phyloP scores from a whole-genome alignment of 106 monocot genomes.

The Ottelia alismoides region DNA sequence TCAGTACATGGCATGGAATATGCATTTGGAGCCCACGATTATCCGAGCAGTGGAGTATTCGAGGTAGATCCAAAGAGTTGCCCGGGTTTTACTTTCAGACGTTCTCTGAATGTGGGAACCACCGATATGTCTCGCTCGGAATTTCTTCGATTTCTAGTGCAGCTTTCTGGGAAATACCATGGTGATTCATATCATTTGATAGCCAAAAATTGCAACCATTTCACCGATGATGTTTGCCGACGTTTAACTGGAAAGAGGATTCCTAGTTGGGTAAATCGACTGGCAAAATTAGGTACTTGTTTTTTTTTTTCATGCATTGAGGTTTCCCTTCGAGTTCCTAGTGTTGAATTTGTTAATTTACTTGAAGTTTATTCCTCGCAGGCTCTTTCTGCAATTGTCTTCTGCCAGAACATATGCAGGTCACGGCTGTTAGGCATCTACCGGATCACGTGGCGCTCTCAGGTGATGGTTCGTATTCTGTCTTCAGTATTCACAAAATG shows the following conservation, averaged over 20 bases:
- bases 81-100: conserved; percentile 16
- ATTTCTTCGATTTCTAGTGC: conserved; percentile 7
- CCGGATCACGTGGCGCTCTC: no score
- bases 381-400: no score
- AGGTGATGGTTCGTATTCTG: no score
- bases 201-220: conserved; percentile 25
- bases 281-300: conserved; percentile 18
- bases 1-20: conserved; percentile 26
- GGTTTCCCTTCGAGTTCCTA: no score
- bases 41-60: conserved; percentile 14
- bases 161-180: conserved; percentile 11
- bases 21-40: conserved; percentile 15
- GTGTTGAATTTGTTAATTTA: no score
- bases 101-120: conserved; percentile 14
- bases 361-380: no score
- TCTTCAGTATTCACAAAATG: no score
- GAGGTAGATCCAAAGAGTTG: conserved; percentile 14
- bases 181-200: conserved; percentile 20
- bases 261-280: conserved; percentile 26
- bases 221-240: conserved; percentile 18
- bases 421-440: no score
- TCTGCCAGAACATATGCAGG: no score
- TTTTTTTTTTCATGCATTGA: no score
- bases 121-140: conserved; percentile 3
- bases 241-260: conserved; percentile 17